Base-by-base conservation (phyloP, 2,329 filamentous ascomycete genomes). In the Dactylellina leptospora region DNA sequence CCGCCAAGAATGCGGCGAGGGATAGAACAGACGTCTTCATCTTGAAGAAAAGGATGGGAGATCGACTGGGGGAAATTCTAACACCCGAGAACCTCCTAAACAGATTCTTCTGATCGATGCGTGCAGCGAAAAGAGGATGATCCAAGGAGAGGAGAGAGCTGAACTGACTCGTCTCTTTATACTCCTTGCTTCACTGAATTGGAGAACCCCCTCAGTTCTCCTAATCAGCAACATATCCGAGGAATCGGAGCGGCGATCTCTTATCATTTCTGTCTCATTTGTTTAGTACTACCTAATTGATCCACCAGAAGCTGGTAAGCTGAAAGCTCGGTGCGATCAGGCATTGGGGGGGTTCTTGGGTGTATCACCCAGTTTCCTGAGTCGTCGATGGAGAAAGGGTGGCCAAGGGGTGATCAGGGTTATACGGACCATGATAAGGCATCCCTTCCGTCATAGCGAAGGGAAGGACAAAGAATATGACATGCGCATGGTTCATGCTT, bases 1-100 rank as follows among this genome's bases (percentile, higher is more conserved):
- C 58, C 25, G 51, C 58, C 9, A 63, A 51, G 16, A 63, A 4
- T 13, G 58, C 66, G 28, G 66, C 44, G 28, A 71, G 38, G 11
- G 66, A 71, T 22, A 63, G 44, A 33, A 40, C 51, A 33, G 58
- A 63, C n/a, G 50, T 25, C 53, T 63, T 71, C 66, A 71, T 63
- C 13, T 51, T 71, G 42, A 40, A 23, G 30, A 20, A 16, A n/a
- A 27, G 13, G 1, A 33, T 20, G 16, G 40, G 10, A 51, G 13
- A 11, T n/a, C 36, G 11, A 16, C 18, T 40, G 36, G 18, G 11
- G 1, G 4, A n/a, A n/a, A n/a, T n/a, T n/a, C n/a, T n/a, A n/a
- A n/a, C n/a, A n/a, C n/a, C n/a, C 2, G 36, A 16, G 28, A 40
- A 40, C 6, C 13, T 9, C 11, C 36, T 40, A n/a, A 16, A 4